phyloP scores from a whole-genome alignment of 1,284 basidiomycete genomes.

The Sanghuangporus sanghuang region DNA sequence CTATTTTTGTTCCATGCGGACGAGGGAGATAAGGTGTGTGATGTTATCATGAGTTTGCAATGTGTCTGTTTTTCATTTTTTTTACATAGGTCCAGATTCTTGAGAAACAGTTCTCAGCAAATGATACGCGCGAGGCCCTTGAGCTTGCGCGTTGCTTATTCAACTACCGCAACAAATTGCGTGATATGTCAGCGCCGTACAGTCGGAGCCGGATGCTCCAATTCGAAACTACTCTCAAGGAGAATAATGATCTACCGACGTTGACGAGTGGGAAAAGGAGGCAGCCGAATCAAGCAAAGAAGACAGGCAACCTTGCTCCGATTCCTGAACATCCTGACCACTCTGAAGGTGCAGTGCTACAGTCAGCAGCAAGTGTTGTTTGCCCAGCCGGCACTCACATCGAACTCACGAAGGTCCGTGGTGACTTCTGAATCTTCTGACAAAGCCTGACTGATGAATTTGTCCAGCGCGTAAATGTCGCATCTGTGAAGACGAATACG shows the following conservation, averaged over 20 bases:
- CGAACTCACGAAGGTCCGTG: not conserved
- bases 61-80: not conserved
- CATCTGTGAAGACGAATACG: not conserved
- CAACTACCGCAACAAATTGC: not conserved
- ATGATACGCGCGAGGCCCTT: not conserved
- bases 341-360: not conserved
- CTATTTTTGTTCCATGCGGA: not conserved
- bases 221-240: not conserved
- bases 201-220: not conserved
- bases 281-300: not conserved
- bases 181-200: not conserved
- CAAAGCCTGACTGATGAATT: not conserved
- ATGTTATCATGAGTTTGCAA: too few species aligned
- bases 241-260: not conserved
- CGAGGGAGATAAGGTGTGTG: not conserved
- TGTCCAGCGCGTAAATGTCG: not conserved
- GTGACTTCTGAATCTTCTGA: not conserved
- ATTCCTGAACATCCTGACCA: not conserved
- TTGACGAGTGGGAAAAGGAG: not conserved
- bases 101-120: not conserved
- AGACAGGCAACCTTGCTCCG: not conserved
- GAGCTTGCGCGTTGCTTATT: not conserved
- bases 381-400: not conserved
- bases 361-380: not conserved
- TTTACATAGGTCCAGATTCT: not conserved